phyloP scores from a whole-genome alignment of 768 basidiomycete species.

The Lanmaoa pseudosensibilis region DNA sequence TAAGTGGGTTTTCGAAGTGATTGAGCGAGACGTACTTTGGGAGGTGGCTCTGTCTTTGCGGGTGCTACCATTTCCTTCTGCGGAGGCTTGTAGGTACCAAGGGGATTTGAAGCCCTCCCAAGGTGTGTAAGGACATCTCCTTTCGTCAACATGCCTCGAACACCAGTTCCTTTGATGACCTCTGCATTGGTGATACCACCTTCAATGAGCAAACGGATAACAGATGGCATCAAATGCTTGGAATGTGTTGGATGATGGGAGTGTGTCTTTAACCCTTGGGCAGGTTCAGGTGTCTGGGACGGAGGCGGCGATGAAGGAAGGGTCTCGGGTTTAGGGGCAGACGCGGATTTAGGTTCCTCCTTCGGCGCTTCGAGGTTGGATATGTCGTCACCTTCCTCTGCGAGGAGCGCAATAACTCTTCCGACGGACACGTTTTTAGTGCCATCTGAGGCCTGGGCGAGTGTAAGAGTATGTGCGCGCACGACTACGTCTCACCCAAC shows the following conservation, averaged over 20 bases:
- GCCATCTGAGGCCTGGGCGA: slow-evolving; percentile 65
- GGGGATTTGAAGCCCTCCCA: slow-evolving; percentile 77
- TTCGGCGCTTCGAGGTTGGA: slow-evolving; percentile 72
- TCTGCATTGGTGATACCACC: slow-evolving; percentile 53
- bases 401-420: slow-evolving; percentile 85
- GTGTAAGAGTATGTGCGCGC: neutral
- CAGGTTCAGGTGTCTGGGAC: slow-evolving; percentile 23
- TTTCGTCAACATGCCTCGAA: slow-evolving; percentile 93
- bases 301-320: slow-evolving; percentile 16
- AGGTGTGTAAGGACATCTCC: slow-evolving; percentile 89
- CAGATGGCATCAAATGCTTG: slow-evolving; percentile 86
- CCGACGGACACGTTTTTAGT: slow-evolving; percentile 86
- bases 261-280: slow-evolving; percentile 35
- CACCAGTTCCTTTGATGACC: slow-evolving; percentile 83
- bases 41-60: slow-evolving; percentile 36
- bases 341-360: slow-evolving; percentile 30
- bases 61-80: slow-evolving; percentile 27
- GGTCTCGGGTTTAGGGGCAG: slow-evolving; percentile 20
- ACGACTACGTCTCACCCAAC: neutral
- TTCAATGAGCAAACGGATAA: slow-evolving; percentile 73
- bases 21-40: slow-evolving; percentile 35
- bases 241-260: slow-evolving; percentile 46
- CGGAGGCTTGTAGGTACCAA: slow-evolving; percentile 67
- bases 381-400: slow-evolving; percentile 95
- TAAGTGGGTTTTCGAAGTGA: neutral